phyloP scores from a whole-genome alignment of 2,329 filamentous ascomycete genomes.

The Metarhizium robertsii region DNA sequence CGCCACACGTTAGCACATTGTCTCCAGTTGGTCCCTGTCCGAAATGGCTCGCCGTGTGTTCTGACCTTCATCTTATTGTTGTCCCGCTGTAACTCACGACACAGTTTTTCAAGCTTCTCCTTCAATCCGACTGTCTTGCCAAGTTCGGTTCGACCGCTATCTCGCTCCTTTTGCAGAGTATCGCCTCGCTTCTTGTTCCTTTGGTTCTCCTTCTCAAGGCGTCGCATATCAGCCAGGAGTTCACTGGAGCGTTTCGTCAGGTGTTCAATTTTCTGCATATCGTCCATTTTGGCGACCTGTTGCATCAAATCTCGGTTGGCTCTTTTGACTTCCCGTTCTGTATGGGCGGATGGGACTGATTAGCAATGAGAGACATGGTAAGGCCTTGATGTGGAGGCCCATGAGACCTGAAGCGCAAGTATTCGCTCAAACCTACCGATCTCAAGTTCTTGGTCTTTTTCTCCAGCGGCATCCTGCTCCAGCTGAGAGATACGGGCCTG shows the following conservation, averaged over 20 bases:
- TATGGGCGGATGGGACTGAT: constrained; percentile 1
- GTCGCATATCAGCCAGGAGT: constrained; percentile 88
- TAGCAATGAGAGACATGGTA: neutral
- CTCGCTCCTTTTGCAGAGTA: constrained; percentile 92
- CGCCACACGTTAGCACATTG: constrained; percentile 13
- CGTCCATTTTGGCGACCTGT: constrained; percentile 83
- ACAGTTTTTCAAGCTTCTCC: constrained; percentile 94
- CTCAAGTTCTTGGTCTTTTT: constrained; percentile 92
- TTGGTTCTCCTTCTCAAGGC: constrained; percentile 83
- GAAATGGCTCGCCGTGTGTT: constrained; percentile 13
- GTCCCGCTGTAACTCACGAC: constrained; percentile 86
- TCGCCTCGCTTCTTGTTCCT: constrained; percentile 96
- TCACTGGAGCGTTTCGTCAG: constrained; percentile 88
- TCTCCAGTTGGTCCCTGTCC: neutral
- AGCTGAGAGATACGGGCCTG: constrained; percentile 91
- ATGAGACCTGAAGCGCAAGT: neutral
- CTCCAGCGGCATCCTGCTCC: constrained; percentile 84
- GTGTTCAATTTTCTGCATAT: constrained; percentile 83
- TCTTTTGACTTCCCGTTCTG: constrained; percentile 89
- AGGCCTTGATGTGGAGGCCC: neutral
- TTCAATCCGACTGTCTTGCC: constrained; percentile 86
- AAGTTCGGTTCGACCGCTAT: constrained; percentile 77
- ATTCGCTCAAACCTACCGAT: constrained; percentile 53
- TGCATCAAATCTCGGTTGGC: constrained; percentile 85
- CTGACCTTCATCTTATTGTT: constrained; percentile 95